Evolutionary conservation across 805 yeast genomes (phyloP).

Genomic region (Suhomyces kilbournensis): DNA sequence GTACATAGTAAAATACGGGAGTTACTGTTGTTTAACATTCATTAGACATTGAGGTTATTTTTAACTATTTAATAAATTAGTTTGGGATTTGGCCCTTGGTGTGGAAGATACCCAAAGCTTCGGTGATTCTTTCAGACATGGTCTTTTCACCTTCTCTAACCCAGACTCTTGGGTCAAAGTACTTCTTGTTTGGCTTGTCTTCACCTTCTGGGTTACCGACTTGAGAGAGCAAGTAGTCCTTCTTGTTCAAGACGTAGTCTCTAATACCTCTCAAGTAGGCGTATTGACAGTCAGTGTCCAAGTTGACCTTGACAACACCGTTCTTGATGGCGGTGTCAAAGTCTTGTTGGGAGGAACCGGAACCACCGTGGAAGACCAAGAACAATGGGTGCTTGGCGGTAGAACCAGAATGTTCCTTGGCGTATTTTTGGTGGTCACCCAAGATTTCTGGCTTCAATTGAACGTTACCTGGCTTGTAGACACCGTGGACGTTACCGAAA

Average conservation of each 20-base stretch:
- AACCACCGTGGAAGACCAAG: conserved; percentile 99
- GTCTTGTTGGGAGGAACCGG: conserved; percentile 92
- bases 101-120: conserved; percentile 85
- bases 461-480: conserved; percentile 98
- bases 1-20: neutral
- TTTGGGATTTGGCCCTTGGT: conserved; percentile 53
- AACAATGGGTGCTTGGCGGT: conserved; percentile 69
- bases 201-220: conserved; percentile 99
- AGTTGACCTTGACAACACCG: conserved; percentile 99
- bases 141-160: conserved; percentile 99
- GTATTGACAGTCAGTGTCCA: conserved; percentile 98
- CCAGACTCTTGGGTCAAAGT: conserved; percentile 99
- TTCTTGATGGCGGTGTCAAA: conserved; percentile 83
- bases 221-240: conserved; percentile 83
- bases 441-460: conserved; percentile 86
- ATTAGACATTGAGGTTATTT: neutral
- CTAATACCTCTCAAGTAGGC: conserved; percentile 97
- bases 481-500: conserved; percentile 99
- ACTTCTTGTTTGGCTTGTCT: conserved; percentile 99
- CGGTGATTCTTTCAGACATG: conserved; percentile 81
- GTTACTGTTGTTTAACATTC: neutral
- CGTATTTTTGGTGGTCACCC: conserved; percentile 93
- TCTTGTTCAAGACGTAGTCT: conserved; percentile 93
- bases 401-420: conserved; percentile 62
- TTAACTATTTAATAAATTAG: conserved; percentile 20